These are phyloP conservation scores for Leptomonas pyrrhocoris DNA, from an alignment of 208 protist species.

Conservation along the genomic window DNA sequence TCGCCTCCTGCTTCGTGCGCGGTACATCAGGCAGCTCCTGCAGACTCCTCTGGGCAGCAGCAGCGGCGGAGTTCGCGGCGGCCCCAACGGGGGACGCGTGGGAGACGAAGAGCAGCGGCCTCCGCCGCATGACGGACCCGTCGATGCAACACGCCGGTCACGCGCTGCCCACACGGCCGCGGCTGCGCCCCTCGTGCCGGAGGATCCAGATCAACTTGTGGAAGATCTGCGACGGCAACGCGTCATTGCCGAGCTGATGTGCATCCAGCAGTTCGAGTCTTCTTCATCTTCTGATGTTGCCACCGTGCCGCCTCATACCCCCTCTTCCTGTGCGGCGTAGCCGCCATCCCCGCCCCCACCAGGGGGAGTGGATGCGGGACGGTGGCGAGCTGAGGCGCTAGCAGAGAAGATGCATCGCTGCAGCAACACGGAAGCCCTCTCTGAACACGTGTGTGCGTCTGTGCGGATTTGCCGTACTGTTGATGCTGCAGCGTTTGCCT, in stretches of 20 bases:
- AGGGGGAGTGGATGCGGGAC: not conserved
- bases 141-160: not conserved
- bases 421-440: not conserved
- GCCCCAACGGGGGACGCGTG: not conserved
- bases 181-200: not conserved
- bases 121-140: not conserved
- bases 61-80: not conserved
- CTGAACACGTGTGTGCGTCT: not conserved
- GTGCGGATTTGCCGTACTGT: not conserved
- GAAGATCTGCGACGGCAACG: slow-evolving; percentile 22
- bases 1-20: slow-evolving; percentile 10
- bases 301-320: not conserved
- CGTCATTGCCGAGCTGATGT: slow-evolving; percentile 10
- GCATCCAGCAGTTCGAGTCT: not conserved
- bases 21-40: slow-evolving; percentile 18
- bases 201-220: slow-evolving; percentile 1
- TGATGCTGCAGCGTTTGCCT: not conserved
- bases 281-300: not conserved
- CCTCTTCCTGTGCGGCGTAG: not conserved
- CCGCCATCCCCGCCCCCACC: slow-evolving; percentile 1
- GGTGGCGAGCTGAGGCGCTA: not conserved
- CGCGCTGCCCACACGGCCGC: no score
- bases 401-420: slow-evolving; percentile 4
- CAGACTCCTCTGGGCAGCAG: slow-evolving; percentile 8
- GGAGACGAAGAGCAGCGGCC: not conserved